A percentile compares a stretch with the other conserved stretches of the same genome.
phyloP scores from a whole-genome alignment of 148 eudicot genomes.

The Oxyria digyna region DNA sequence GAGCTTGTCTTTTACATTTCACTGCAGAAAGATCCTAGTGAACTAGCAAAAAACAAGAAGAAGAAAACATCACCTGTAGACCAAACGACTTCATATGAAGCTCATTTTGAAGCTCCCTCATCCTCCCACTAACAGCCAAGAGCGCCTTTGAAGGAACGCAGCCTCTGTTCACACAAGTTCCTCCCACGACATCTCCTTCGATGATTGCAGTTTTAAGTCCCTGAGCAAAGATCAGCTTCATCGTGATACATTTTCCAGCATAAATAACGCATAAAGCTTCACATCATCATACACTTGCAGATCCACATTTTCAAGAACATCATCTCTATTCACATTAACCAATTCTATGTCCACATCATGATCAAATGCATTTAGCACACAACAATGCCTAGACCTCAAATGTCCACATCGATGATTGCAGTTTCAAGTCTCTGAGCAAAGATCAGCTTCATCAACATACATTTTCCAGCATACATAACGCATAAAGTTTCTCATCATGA shows the following conservation, averaged over 20 bases:
- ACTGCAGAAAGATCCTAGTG: background rate
- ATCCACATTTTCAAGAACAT: background rate
- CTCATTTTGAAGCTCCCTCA: slow-evolving; percentile 98
- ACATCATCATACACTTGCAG: too few relatives aligned
- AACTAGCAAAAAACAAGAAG: background rate
- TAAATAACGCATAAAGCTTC: too few relatives aligned
- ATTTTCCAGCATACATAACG: too few relatives aligned
- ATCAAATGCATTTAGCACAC: too few relatives aligned
- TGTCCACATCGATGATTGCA: too few relatives aligned
- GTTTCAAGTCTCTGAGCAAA: too few relatives aligned
- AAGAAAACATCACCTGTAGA: slow-evolving; percentile 47
- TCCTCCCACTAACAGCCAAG: slow-evolving; percentile 97
- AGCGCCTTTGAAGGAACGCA: slow-evolving; percentile 99
- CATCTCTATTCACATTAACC: background rate
- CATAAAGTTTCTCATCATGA: too few relatives aligned
- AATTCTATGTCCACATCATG: background rate
- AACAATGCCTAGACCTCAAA: too few relatives aligned
- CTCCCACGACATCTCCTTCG: slow-evolving; percentile 99
- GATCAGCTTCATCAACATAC: too few relatives aligned
- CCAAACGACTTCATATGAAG: slow-evolving; percentile 97
- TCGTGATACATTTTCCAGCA: too few relatives aligned
- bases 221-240: slow-evolving; percentile 18
- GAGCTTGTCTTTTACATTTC: background rate
- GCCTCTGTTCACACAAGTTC: slow-evolving; percentile 98
- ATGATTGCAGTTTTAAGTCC: slow-evolving; percentile 98